phyloP scores from a whole-genome alignment of 352 stramenopile genomes.

The Phytopythium boreale region DNA sequence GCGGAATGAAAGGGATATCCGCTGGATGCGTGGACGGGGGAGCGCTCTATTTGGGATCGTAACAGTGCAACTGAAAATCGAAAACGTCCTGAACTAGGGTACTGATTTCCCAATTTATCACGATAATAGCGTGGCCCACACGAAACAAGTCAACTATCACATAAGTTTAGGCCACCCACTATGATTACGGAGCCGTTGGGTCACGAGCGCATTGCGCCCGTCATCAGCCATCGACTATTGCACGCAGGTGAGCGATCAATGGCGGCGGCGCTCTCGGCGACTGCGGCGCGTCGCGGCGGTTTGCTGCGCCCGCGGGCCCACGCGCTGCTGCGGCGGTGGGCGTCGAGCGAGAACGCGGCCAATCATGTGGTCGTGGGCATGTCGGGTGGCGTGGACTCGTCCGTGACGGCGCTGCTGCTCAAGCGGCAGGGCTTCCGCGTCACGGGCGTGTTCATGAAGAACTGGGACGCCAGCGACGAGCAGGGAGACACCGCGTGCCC shows the following conservation, averaged over 20 bases:
- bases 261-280: background rate
- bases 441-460: constrained; percentile 98
- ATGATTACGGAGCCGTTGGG: background rate
- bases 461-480: constrained; percentile 97
- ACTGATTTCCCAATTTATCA: background rate
- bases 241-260: background rate
- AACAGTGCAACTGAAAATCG: background rate
- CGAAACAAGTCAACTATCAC: too few species aligned
- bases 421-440: constrained; percentile 89
- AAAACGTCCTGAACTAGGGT: background rate
- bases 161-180: background rate
- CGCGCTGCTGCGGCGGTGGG: too few species aligned
- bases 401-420: constrained; percentile 93
- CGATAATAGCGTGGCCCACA: background rate
- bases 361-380: constrained; percentile 95
- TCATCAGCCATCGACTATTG: too few species aligned
- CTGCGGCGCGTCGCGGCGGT: background rate
- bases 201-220: background rate
- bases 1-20: background rate
- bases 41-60: background rate
- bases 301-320: background rate
- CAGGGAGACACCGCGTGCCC: constrained; percentile 79
- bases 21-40: background rate
- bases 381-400: constrained; percentile 98
- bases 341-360: constrained; percentile 12